phyloP scores from a whole-genome alignment of 208 protist genomes.

The Herpetomonas samuelpessoai region DNA sequence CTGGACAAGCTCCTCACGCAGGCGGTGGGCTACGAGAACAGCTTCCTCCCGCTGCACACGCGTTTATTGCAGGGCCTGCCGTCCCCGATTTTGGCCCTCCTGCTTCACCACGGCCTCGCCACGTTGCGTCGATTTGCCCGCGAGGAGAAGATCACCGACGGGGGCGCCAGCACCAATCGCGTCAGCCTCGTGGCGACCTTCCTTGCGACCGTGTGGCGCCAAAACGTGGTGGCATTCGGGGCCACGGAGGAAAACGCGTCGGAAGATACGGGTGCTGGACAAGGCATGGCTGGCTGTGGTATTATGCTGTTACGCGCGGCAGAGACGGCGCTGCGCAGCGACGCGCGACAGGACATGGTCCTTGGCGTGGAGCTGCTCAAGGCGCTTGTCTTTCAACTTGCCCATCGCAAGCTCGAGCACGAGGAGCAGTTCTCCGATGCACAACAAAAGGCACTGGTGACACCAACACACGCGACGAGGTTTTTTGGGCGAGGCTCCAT shows the following conservation, averaged over 20 bases:
- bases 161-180: constrained; percentile 29
- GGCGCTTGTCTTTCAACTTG: constrained; percentile 45
- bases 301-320: constrained; percentile 44
- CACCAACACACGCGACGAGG: constrained; percentile 31
- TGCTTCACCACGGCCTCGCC: constrained; percentile 47
- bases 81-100: constrained; percentile 45
- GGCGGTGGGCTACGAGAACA: constrained; percentile 78
- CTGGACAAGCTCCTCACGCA: constrained; percentile 64
- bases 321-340: constrained; percentile 53
- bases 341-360: constrained; percentile 37
- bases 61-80: constrained; percentile 54
- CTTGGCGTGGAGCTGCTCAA: constrained; percentile 65
- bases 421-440: constrained; percentile 64
- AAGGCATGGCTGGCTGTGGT: constrained; percentile 23
- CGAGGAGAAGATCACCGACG: constrained; percentile 28
- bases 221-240: constrained; percentile 29
- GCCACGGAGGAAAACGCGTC: not conserved
- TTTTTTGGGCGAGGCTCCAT: constrained; percentile 59
- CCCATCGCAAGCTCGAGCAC: constrained; percentile 49
- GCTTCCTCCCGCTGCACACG: constrained; percentile 65
- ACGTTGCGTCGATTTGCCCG: constrained; percentile 50
- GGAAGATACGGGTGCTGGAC: not conserved
- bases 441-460: constrained; percentile 45
- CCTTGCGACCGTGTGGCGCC: constrained; percentile 53
- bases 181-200: constrained; percentile 50